These are phyloP conservation scores for Tetraselmis chui DNA, from an alignment of 139 green algal genomes.

Conservation along the genomic window DNA sequence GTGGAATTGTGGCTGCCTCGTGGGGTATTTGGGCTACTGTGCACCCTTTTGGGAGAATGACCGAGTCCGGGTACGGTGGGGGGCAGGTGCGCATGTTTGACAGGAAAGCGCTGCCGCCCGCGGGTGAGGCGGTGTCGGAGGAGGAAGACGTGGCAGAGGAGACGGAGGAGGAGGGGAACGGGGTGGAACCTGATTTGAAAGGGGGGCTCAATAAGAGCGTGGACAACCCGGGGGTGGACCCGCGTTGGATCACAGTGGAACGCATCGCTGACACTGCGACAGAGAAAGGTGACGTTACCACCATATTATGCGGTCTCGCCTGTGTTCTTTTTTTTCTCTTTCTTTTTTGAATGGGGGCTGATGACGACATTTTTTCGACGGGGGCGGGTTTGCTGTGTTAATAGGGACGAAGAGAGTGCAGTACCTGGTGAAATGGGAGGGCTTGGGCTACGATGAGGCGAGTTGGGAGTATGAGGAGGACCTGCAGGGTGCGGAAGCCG, in stretches of 20 bases:
- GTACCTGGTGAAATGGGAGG: conserved; percentile 73
- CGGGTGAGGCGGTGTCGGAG: not conserved
- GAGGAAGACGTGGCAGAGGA: not conserved
- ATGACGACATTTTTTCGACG: too few relatives aligned
- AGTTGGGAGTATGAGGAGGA: conserved; percentile 66
- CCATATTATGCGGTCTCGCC: too few relatives aligned
- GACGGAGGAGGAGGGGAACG: not conserved
- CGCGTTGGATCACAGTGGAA: not conserved
- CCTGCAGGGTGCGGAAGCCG: conserved; percentile 14
- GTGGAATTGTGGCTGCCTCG: not conserved
- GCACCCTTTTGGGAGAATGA: too few relatives aligned
- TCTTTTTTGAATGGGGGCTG: too few relatives aligned
- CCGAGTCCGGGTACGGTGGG: not conserved
- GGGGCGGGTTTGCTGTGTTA: too few relatives aligned
- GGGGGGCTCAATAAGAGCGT: too few relatives aligned
- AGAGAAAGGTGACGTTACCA: not conserved
- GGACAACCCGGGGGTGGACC: not conserved
- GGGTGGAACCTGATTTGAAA: too few relatives aligned
- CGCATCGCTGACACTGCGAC: not conserved
- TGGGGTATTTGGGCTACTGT: not conserved
- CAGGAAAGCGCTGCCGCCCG: not conserved
- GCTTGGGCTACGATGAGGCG: conserved; percentile 59
- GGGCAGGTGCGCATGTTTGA: not conserved
- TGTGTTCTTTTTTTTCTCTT: too few relatives aligned
- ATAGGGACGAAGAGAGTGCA: too few relatives aligned